Evolutionary conservation across 2,329 filamentous ascomycete species (phyloP), one percentile per base, ranked within the genome.

Genomic region (Colletotrichum tropicale): DNA sequence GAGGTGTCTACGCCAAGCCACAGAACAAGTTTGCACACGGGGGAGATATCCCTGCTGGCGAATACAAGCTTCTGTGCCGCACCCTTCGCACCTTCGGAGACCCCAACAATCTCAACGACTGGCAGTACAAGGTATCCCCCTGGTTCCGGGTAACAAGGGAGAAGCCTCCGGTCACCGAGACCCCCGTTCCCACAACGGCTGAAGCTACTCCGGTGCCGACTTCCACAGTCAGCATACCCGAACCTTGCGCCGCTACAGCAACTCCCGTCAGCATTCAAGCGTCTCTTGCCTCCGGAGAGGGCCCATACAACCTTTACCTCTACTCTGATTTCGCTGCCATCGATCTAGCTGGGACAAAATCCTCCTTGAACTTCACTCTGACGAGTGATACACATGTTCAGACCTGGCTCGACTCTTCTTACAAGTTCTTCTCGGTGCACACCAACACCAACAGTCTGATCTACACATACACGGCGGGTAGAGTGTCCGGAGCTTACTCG

Each of bases 51-150:
- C 66, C 75, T 3, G 38, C 18, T 7, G 79, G 79, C 52, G 71
- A 79, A 28, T 80, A 79, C 71, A 66, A 30, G 32, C 70, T 78
- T 30, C 74, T 79, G 8, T 71, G 66, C 8, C 77, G 77, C 8
- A 66, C 72, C 8, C 74, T 80, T 52, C 77, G 78, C 15, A 79
- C 75, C 1, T 80, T 71, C 55, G 79, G 79, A n/a, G 77, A 79
- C 73, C 58, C 58, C 10, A 38, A 26, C 56, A 75, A 77, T 32
- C 9, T 78, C 6, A 38, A 74, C 15, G 78, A 78, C 65, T 79
- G 79, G 79, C 74, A 79, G 67, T 74, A 71, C 48, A 72, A 76
- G 38, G 24, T 76, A 7, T 79, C 78, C 28, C 55, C 71, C 5
- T 78, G 76, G 77, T 78, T 79, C 76, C 68, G 67, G 21, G 32